Evolutionary conservation across 441 rosid species (phyloP).

Genomic region (Pelargonium fulgidum): DNA sequence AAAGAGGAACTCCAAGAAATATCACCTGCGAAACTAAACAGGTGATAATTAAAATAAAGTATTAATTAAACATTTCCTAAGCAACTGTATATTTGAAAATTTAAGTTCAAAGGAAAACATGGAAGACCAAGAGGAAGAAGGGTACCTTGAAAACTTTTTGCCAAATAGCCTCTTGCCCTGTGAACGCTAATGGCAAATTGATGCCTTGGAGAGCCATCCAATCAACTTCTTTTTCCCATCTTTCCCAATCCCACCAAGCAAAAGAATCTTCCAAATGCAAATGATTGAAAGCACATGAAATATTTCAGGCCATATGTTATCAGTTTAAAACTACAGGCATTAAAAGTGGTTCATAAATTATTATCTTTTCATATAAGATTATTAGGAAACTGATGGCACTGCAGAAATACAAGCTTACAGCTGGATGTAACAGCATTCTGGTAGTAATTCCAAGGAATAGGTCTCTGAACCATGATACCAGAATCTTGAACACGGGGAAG

Average conservation of each 20-base stretch:
- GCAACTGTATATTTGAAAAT: neutral
- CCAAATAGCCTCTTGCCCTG: slow-evolving; percentile 74
- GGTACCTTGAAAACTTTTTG: slow-evolving; percentile 56
- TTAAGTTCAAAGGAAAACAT: neutral
- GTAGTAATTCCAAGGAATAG: slow-evolving; percentile 66
- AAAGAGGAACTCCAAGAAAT: too few species aligned
- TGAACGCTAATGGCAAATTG: slow-evolving; percentile 67
- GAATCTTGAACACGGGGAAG: slow-evolving; percentile 49
- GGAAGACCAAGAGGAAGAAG: slow-evolving; percentile 10
- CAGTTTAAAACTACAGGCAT: neutral
- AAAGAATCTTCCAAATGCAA: slow-evolving; percentile 43
- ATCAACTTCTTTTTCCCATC: slow-evolving; percentile 74
- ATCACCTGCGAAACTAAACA: too few species aligned
- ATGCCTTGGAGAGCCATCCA: slow-evolving; percentile 83
- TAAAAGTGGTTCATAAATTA: slow-evolving; percentile 1
- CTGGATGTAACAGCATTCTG: slow-evolving; percentile 79
- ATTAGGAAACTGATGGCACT: slow-evolving; percentile 8
- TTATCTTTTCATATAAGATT: neutral
- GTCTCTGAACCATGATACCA: slow-evolving; percentile 45
- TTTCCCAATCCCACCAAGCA: slow-evolving; percentile 77
- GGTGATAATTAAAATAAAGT: too few species aligned
- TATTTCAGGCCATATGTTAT: slow-evolving; percentile 12
- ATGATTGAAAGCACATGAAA: slow-evolving; percentile 3
- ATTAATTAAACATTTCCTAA: too few species aligned
- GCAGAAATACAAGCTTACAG: slow-evolving; percentile 37